These are phyloP conservation scores for Mucor piriformis DNA, from an alignment of 371 early-diverging fungal species.

Conservation along the genomic window DNA sequence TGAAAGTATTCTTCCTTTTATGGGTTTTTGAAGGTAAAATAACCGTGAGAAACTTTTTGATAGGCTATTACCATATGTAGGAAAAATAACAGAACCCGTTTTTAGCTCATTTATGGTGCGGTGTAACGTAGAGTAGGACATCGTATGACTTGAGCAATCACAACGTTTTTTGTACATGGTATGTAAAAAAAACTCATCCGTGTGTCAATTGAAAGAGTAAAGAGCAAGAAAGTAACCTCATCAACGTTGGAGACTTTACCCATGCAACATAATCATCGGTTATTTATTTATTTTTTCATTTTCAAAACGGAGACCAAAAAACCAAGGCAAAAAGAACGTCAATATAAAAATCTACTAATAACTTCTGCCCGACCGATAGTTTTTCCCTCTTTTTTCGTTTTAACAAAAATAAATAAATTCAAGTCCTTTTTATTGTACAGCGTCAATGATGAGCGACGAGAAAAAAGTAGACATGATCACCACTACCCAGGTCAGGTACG, in stretches of 20 bases:
- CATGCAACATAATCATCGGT: too few relatives aligned
- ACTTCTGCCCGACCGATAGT: too few relatives aligned
- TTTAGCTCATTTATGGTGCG: not conserved
- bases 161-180: not conserved
- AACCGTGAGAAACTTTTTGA: constrained; percentile 1
- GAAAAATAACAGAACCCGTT: not conserved
- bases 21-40: not conserved
- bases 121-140: not conserved
- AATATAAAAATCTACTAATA: not conserved
- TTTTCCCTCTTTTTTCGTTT: not conserved
- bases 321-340: not conserved
- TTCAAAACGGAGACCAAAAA: not conserved
- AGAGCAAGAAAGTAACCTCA: too few relatives aligned
- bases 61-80: not conserved
- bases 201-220: not conserved
- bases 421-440: too few relatives aligned
- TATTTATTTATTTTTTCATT: not conserved
- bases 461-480: constrained; percentile 1
- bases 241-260: too few relatives aligned
- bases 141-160: not conserved
- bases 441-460: not conserved
- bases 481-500: not conserved
- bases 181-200: not conserved
- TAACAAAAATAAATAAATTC: not conserved
- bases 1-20: too few relatives aligned